Base-by-base conservation (phyloP, 148 eudicot species). In the Amaranthus hypochondriacus region DNA sequence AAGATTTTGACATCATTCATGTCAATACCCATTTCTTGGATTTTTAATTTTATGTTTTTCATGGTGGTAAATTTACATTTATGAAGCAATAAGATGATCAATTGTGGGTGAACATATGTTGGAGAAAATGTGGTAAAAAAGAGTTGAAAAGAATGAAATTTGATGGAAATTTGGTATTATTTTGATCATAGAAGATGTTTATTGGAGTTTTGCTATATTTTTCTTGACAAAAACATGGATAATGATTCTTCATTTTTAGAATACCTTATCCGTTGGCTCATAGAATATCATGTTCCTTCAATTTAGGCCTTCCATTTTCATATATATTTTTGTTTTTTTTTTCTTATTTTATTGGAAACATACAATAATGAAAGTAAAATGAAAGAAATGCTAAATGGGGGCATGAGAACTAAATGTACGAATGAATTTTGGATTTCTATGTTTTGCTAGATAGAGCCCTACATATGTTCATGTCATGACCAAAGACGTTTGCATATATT, bases 21-120 rank as follows among this genome's bases (percentile, higher is more conserved):
- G 83, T 86, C 88, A 69, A 89, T 75, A 63, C 75, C 89, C 93
- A 94, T 93, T 56, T 80, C 67, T 52, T 11, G 57, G 9, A 51
- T 51, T 54, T 61, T 10, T 15, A 75, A 15, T 4, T 62, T 75
- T 48, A 51, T 28, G 21, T 6, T 66, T 72, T 14, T 56, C 66
- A 54, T 74, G 61, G 43, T 48, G 14, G 42, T 66, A 44, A 0
- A 21, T 5, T 28, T 28, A 28, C 39, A 28, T 28, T 28, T 5
- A 47, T 13, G 60, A 61, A 6, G 47, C 13, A 61, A 42, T 7
- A 44, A 64, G 49, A 1, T 5, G 18, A 12, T 6, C 4, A 55
- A 48, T 48, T 15, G 69, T 46, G 4, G 0, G 15, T 9, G 14
- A 46, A 18, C 18, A 18, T 6, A 18, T 15, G 0, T 63, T 42